Conservation (phyloP, 2,329 filamentous ascomycete species). For the Paraphoma sp. region DNA sequence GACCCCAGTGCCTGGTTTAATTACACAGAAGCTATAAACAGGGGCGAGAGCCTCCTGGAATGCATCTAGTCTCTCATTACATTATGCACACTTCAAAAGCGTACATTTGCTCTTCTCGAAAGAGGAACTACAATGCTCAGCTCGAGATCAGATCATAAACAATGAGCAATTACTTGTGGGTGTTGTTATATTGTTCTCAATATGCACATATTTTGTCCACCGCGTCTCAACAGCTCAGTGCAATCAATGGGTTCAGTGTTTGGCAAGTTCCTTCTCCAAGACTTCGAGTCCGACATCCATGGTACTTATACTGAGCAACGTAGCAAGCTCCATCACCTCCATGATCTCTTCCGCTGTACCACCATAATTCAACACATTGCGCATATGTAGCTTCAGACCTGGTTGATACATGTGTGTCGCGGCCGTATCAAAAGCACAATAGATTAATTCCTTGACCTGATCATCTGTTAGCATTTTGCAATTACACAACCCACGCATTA, state of each 20-base stretch:
- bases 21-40: too few relatives aligned
- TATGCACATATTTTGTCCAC: too few relatives aligned
- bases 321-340: constrained; percentile 57
- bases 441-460: constrained; percentile 54
- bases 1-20: too few relatives aligned
- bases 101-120: too few relatives aligned
- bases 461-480: not conserved
- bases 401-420: constrained; percentile 57
- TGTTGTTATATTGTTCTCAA: too few relatives aligned
- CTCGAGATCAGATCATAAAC: too few relatives aligned
- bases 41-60: too few relatives aligned
- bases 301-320: constrained; percentile 40
- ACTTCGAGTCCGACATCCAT: constrained; percentile 34
- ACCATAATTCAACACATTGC: constrained; percentile 55
- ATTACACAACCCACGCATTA: not conserved
- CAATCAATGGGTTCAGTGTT: not conserved
- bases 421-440: constrained; percentile 57
- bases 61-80: too few relatives aligned
- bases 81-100: too few relatives aligned
- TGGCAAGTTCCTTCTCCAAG: constrained; percentile 29
- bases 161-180: too few relatives aligned
- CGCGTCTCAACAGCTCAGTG: too few relatives aligned
- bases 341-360: constrained; percentile 56
- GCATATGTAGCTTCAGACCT: constrained; percentile 57
- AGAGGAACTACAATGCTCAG: too few relatives aligned